These are phyloP conservation scores for Cnidoscolus chayamansa DNA, from an alignment of 441 rosid genomes.

Conservation along the genomic window DNA sequence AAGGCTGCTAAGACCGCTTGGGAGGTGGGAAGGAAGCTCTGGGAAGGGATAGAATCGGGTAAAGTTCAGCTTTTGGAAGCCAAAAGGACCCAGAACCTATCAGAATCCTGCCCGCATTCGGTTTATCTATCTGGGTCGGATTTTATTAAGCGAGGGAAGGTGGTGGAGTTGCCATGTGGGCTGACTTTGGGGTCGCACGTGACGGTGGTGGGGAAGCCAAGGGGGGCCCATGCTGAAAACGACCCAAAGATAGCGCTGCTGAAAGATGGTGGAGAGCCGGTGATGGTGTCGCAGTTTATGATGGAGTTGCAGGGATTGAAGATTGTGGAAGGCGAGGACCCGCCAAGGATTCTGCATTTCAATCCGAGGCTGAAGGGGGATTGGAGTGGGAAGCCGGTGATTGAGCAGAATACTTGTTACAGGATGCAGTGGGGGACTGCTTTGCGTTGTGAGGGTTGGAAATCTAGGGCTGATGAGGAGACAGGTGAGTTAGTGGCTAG, in stretches of 20 bases:
- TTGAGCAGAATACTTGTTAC: constrained; percentile 93
- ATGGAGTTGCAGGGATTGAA: constrained; percentile 85
- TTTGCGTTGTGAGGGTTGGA: constrained; percentile 77
- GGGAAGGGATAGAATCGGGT: constrained; percentile 64
- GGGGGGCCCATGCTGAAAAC: constrained; percentile 56
- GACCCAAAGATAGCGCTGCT: constrained; percentile 54
- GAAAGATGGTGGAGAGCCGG: constrained; percentile 41
- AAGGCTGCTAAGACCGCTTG: constrained; percentile 70
- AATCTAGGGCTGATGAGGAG: constrained; percentile 72
- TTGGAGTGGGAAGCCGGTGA: constrained; percentile 85
- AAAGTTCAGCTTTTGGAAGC: constrained; percentile 20
- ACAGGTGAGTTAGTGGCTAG: constrained; percentile 44
- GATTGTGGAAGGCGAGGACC: constrained; percentile 84
- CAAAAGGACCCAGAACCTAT: constrained; percentile 31
- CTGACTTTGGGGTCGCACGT: constrained; percentile 84
- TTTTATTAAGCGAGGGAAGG: constrained; percentile 39
- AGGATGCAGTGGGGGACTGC: constrained; percentile 91
- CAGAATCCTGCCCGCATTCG: constrained; percentile 59
- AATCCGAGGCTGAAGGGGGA: constrained; percentile 91
- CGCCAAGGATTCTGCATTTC: constrained; percentile 85
- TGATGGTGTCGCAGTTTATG: constrained; percentile 78
- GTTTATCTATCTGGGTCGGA: constrained; percentile 57
- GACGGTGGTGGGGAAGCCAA: constrained; percentile 79
- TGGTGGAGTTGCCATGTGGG: constrained; percentile 82
- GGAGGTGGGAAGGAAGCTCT: constrained; percentile 66